Conservation (phyloP, 1,284 basidiomycete species). For the Apiotrichum siamense region DNA sequence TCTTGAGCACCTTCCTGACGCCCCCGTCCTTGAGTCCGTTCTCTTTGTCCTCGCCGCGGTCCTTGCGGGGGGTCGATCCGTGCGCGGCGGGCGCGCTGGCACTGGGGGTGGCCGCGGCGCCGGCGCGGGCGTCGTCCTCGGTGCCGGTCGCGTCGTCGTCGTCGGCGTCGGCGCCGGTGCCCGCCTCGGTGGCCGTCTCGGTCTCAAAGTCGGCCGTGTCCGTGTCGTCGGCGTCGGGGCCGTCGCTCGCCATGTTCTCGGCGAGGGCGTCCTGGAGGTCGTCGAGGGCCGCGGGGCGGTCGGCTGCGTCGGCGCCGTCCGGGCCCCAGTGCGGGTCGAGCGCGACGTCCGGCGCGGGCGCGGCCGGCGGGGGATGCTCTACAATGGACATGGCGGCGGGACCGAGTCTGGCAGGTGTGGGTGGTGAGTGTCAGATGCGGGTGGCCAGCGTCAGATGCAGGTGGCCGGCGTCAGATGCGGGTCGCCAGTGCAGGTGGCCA, state of each 20-base stretch:
- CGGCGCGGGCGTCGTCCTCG: not conserved
- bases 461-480: no score
- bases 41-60: constrained; percentile 10
- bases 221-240: not conserved
- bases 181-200: not conserved
- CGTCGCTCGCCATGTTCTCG: not conserved
- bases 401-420: no score
- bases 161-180: not conserved
- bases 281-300: not conserved
- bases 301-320: not conserved
- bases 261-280: not conserved
- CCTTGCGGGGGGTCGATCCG: not conserved
- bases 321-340: constrained; percentile 25
- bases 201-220: not conserved
- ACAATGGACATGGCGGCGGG: constrained; percentile 1
- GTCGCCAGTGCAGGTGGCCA: no score
- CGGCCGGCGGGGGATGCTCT: not conserved
- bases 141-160: not conserved
- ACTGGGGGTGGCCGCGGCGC: not conserved
- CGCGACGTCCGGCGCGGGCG: constrained; percentile 32
- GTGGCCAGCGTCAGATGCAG: no score
- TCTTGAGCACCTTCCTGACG: constrained; percentile 41
- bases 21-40: constrained; percentile 21
- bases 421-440: no score
- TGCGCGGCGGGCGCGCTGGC: constrained; percentile 5